phyloP scores from a whole-genome alignment of 192 early-diverging fungal species.

The Gamsiella multidivaricata region DNA sequence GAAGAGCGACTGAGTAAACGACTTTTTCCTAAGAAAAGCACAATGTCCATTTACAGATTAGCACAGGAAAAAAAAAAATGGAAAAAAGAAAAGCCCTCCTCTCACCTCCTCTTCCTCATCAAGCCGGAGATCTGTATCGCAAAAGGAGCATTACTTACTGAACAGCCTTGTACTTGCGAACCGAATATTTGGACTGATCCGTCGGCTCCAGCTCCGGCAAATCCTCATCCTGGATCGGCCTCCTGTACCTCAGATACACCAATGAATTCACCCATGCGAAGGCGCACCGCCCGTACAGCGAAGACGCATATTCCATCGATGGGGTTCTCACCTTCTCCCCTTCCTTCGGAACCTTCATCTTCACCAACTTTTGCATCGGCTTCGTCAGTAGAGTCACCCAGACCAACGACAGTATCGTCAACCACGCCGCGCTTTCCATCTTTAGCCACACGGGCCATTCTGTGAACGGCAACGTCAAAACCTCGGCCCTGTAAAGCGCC shows the following conservation, averaged over 20 bases:
- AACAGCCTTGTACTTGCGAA: neutral
- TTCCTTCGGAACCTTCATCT: conserved; percentile 5
- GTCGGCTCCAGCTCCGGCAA: conserved; percentile 63
- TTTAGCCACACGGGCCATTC: conserved; percentile 30
- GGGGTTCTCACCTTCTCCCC: conserved; percentile 8
- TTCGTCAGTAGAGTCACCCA: conserved; percentile 10
- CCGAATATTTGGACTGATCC: conserved; percentile 44
- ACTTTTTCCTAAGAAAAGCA: neutral
- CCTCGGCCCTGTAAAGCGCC: neutral
- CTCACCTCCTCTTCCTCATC: no score
- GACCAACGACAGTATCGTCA: conserved; percentile 7
- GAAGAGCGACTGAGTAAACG: conserved; percentile 18
- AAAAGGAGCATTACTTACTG: conserved; percentile 39
- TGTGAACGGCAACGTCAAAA: conserved; percentile 11
- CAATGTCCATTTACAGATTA: neutral
- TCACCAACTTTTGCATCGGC: conserved; percentile 1
- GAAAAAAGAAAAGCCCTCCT: no score
- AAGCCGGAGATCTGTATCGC: no score
- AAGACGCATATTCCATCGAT: conserved; percentile 23
- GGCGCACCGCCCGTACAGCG: conserved; percentile 33
- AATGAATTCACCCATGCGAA: conserved; percentile 54
- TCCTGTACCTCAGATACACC: conserved; percentile 58
- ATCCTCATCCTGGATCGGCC: conserved; percentile 66
- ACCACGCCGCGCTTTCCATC: conserved; percentile 19
- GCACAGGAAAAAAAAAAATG: neutral